Percentiles rank a stretch among this genome's conserved stretches.
Evolutionary conservation across 345 rosid genomes (phyloP).

Genomic region (Cardamine occulta): DNA sequence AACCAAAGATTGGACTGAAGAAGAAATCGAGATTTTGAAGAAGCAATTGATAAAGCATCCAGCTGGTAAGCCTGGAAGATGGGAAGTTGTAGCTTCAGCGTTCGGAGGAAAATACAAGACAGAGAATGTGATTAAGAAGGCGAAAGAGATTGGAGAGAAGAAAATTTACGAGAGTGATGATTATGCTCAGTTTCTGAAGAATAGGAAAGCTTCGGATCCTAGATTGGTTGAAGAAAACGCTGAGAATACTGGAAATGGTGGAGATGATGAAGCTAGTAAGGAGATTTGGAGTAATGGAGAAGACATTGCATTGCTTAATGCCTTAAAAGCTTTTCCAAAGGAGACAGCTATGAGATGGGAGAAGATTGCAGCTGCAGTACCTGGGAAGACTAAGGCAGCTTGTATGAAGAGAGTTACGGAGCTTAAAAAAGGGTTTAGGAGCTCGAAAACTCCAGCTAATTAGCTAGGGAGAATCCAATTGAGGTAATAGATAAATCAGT

Average conservation of each 20-base stretch:
- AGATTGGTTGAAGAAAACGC: slow-evolving; percentile 46
- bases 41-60: slow-evolving; percentile 84
- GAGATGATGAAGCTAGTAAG: slow-evolving; percentile 23
- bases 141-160: slow-evolving; percentile 77
- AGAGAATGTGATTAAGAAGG: slow-evolving; percentile 81
- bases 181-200: slow-evolving; percentile 79
- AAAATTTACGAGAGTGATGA: slow-evolving; percentile 67
- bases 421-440: slow-evolving; percentile 74
- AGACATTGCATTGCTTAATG: slow-evolving; percentile 90
- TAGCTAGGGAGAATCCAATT: slow-evolving; percentile 35
- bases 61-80: slow-evolving; percentile 78
- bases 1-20: slow-evolving; percentile 72
- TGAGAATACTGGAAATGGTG: slow-evolving; percentile 38
- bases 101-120: slow-evolving; percentile 67
- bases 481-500: slow-evolving; percentile 24
- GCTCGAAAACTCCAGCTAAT: slow-evolving; percentile 68
- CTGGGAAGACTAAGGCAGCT: slow-evolving; percentile 76
- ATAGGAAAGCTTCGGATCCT: slow-evolving; percentile 66
- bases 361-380: slow-evolving; percentile 86
- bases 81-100: slow-evolving; percentile 78
- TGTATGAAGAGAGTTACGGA: slow-evolving; percentile 88
- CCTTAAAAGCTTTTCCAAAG: slow-evolving; percentile 78
- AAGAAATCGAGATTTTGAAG: slow-evolving; percentile 72
- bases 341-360: slow-evolving; percentile 94
- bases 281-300: slow-evolving; percentile 67